These are phyloP conservation scores for Willaertia magna DNA, from an alignment of 208 protist genomes.

Conservation along the genomic window DNA sequence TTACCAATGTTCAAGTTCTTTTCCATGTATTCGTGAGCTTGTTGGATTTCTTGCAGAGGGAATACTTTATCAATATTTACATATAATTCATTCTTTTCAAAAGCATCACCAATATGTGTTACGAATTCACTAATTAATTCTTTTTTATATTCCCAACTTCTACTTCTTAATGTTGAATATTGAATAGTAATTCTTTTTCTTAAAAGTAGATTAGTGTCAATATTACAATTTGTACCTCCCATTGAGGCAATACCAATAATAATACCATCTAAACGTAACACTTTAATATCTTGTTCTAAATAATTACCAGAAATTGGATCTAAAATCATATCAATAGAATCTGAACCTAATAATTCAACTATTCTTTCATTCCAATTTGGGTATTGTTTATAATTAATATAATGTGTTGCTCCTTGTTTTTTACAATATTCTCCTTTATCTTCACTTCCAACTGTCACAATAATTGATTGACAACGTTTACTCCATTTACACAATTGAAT, in stretches of 20 bases:
- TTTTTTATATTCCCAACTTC: conserved; percentile 32
- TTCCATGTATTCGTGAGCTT: conserved; percentile 25
- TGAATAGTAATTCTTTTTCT: conserved; percentile 50
- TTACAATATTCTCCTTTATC: conserved; percentile 23
- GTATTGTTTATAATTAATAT: background rate
- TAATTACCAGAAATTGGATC: conserved; percentile 34
- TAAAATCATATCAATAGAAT: conserved; percentile 25
- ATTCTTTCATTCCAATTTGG: background rate
- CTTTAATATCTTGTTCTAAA: conserved; percentile 15
- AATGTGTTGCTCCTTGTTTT: conserved; percentile 20
- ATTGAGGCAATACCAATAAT: background rate
- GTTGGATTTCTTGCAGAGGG: background rate
- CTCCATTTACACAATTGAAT: background rate
- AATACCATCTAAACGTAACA: background rate
- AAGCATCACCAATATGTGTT: background rate
- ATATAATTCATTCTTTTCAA: background rate
- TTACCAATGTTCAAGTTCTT: conserved; percentile 15
- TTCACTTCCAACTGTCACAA: conserved; percentile 17
- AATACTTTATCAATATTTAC: conserved; percentile 8
- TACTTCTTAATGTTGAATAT: conserved; percentile 53
- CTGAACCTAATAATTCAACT: background rate
- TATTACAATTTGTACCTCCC: conserved; percentile 39
- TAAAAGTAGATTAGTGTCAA: conserved; percentile 32
- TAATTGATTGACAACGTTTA: background rate
- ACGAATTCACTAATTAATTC: conserved; percentile 2